Evolutionary conservation across 106 monocot species (phyloP), one percentile per base, ranked within the genome.

Genomic region (Phalaenopsis equestris): DNA sequence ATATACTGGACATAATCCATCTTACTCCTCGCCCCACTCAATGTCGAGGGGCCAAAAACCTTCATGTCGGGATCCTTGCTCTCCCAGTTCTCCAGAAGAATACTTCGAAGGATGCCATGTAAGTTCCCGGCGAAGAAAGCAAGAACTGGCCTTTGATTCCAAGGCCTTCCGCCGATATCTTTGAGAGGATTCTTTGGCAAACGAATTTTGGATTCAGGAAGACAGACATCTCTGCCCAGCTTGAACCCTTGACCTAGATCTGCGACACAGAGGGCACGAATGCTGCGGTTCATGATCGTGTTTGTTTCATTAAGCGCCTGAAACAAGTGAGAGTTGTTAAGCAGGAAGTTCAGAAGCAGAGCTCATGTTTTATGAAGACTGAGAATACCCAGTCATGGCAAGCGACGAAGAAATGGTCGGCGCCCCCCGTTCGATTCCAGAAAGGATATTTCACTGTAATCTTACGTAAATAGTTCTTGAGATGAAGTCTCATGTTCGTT

Each of bases 111-210:
- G 43, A 82, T 56, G 3, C 92, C 92, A 74, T 93, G 93, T 83
- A 85, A 78, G 55, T 86, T 84, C 37, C 93, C 93, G 42, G 93
- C 88, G 77, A 78, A 93, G 81, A 93, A 93, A 16, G 87, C 86
- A 2, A 92, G 84, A 19, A 79, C 84, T 2, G 72, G 46, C 21
- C 92, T 77, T 41, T 67, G 30, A 42, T 77, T 43, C 3, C 83
- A 74, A 21, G 84, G 80, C 24, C 41, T 75, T 56, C 90, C 87
- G 0, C 87, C 90, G 1, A 85, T 67, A 57, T 85, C 78, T 67
- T 73, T 77, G n/a, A 82, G 86, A 30, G 86, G 89, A 52, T 84
- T 55, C 72, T 68, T 52, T 24, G 56, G 56, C 2, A 52, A 77
- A 43, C 82, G 84, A 21, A 86, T 73, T 18, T 76, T 72, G 4